Evolutionary conservation across 257 asterid genomes (phyloP), one percentile per base, ranked within the genome.

Genomic region (Buddleja alternifolia): DNA sequence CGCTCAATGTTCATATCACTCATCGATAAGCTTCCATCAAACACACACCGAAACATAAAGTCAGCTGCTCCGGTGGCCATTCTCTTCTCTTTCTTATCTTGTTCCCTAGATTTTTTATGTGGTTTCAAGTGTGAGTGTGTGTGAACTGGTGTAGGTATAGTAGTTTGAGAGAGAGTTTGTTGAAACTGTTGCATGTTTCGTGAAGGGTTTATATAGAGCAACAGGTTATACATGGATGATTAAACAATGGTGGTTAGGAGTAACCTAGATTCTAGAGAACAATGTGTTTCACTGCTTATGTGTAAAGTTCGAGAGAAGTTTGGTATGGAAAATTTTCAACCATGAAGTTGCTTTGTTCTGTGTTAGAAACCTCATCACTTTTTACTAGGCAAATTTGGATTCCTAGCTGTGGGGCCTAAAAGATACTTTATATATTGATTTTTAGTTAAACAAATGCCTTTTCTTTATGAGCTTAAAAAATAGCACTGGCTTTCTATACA

Each of bases 41-140:
- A 29, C 48, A 64, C 77, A 62, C 69, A 69, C 24, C 50, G 62
- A 53, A 80, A 10, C 69, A 72, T 52, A 36, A 63, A 8, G 44
- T 61, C 69, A 59, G 74, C 77, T 72, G 79, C 67, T 68, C 54
- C 63, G 60, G 67, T 69, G 17, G 69, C 44, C 81, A 80, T 75
- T 60, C 60, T 59, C 20, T 63, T 34, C 63, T 29, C 55, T 14
- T 40, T 67, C 36, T 66, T 55, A 12, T 45, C 39, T 34, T 9
- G 10, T 57, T 8, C 63, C n/a, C 23, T 16, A 44, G 25, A 61
- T 36, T 20, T 2, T 40, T 9, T 32, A 14, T 34, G 15, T 41
- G 19, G 17, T 45, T 14, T 24, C 20, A 8, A 46, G 68, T 56
- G 41, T 72, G 44, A 14, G 36, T 55, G 54, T 48, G 34, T 46